Evolutionary conservation across 2,329 filamentous ascomycete species (phyloP), one percentile per base, ranked within the genome.

Genomic region (Sporothrix variecibatus): DNA sequence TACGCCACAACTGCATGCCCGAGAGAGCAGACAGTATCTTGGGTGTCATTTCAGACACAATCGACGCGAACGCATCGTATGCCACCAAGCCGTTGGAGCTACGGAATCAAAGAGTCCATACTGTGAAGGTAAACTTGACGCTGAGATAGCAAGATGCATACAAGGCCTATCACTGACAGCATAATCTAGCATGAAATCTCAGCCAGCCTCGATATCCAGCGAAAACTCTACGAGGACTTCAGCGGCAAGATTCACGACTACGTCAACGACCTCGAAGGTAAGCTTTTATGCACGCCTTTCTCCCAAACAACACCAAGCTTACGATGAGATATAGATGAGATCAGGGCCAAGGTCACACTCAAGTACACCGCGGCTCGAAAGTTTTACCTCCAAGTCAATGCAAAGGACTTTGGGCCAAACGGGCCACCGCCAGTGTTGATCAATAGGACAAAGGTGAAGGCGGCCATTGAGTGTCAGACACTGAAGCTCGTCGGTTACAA

Each of bases 141-240:
- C 1, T 6, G 1, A 31, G 3, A n/a, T 20, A 17, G 26, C 9
- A 3, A 3, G 11, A 28, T 58, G 2, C 4, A 20, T 7, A 17
- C 5, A 31, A 8, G 17, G 17, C 15, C 6, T 12, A 15, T 26
- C 1, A 23, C 58, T 67, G 28, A 64, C 38, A 17, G 20, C 20
- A 7, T n/a, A 15, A 12, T 2, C 8, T 40, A 74, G 76, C 65
- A 73, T n/a, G 69, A 69, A 31, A 74, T 76, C 12, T 77, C 76
- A 0, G 72, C 72, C 1, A 71, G 60, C 7, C 74, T 76, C 0
- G 77, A 81, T 76, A 77, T 77, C 15, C 51, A 49, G 4, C 8
- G 93, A 88, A 90, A 94, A 78, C 94, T 94, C 0, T 98, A 96
- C 83, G 97, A 96, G 78, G 95, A 98, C 80, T 90, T 92, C 1